Percentiles rank a stretch among this genome's conserved stretches.
These are phyloP conservation scores for Cyclostephanos invisitatus DNA, from an alignment of 108 stramenopile species.

Conservation along the genomic window DNA sequence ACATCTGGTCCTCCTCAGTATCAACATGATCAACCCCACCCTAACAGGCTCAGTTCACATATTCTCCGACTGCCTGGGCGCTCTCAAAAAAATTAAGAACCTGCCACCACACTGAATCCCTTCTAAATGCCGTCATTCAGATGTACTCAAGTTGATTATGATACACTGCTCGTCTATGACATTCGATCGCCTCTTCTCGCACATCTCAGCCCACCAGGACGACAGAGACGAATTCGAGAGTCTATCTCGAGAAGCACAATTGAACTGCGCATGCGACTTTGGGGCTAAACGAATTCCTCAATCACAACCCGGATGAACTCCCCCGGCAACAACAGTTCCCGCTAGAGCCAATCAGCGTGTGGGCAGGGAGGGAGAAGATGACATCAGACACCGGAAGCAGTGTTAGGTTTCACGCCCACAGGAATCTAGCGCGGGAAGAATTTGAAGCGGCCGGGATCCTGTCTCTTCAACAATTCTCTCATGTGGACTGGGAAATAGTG, in stretches of 20 bases:
- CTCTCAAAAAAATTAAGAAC: neutral
- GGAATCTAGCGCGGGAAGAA: neutral
- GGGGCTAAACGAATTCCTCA: constrained; percentile 4
- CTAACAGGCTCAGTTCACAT: neutral
- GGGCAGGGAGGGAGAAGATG: constrained; percentile 10
- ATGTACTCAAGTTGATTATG: constrained; percentile 17
- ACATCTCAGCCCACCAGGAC: constrained; percentile 27
- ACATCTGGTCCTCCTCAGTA: constrained; percentile 7
- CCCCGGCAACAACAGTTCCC: constrained; percentile 14
- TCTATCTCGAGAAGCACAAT: neutral
- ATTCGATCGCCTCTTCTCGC: constrained; percentile 1
- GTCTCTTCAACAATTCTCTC: neutral
- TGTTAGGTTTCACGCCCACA: neutral
- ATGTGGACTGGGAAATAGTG: constrained; percentile 6
- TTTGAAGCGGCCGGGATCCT: neutral
- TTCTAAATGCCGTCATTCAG: constrained; percentile 3
- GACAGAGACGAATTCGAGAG: neutral
- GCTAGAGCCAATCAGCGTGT: constrained; percentile 20
- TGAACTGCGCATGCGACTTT: neutral
- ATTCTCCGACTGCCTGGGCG: constrained; percentile 20
- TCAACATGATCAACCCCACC: neutral
- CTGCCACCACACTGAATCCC: constrained; percentile 6
- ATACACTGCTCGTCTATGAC: constrained; percentile 1
- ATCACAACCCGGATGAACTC: neutral
- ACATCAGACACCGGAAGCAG: constrained; percentile 9